These are phyloP conservation scores for Euphorbia schlechtendalii DNA, from an alignment of 441 rosid genomes.

Conservation along the genomic window DNA sequence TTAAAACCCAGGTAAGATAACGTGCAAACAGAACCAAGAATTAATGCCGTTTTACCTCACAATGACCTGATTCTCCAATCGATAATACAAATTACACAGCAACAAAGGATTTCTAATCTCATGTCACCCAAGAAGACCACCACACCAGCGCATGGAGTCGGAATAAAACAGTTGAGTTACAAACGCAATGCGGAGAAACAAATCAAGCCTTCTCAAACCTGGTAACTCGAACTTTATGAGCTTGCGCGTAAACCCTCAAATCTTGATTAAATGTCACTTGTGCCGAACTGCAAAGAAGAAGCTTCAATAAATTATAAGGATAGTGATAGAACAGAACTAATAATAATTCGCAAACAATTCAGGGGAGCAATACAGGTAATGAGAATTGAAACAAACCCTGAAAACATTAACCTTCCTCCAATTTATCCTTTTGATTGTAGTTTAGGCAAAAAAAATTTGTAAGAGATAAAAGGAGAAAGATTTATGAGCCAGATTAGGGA, in stretches of 20 bases:
- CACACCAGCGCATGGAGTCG: conserved; percentile 21
- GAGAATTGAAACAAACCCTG: conserved; percentile 33
- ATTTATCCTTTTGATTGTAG: no score
- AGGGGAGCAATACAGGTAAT: conserved; percentile 17
- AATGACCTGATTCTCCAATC: conserved; percentile 30
- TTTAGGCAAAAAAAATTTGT: conserved; percentile 14
- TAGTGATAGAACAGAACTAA: conserved; percentile 18
- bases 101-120: conserved; percentile 18
- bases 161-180: conserved; percentile 11
- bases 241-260: conserved; percentile 31
- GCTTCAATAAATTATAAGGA: conserved; percentile 5
- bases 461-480: neutral
- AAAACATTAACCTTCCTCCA: conserved; percentile 15
- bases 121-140: no score
- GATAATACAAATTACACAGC: conserved; percentile 12
- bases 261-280: conserved; percentile 29
- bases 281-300: conserved; percentile 33
- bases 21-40: conserved; percentile 14
- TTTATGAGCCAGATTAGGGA: neutral
- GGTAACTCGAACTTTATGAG: conserved; percentile 19
- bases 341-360: conserved; percentile 30
- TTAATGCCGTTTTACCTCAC: conserved; percentile 26
- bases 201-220: conserved; percentile 26
- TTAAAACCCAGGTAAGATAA: conserved; percentile 22
- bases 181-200: conserved; percentile 22